Percentiles rank a stretch among this genome's conserved stretches.
These are phyloP conservation scores for Ascochyta viciae-villosae DNA, from an alignment of 2,329 filamentous ascomycete genomes.

Conservation along the genomic window DNA sequence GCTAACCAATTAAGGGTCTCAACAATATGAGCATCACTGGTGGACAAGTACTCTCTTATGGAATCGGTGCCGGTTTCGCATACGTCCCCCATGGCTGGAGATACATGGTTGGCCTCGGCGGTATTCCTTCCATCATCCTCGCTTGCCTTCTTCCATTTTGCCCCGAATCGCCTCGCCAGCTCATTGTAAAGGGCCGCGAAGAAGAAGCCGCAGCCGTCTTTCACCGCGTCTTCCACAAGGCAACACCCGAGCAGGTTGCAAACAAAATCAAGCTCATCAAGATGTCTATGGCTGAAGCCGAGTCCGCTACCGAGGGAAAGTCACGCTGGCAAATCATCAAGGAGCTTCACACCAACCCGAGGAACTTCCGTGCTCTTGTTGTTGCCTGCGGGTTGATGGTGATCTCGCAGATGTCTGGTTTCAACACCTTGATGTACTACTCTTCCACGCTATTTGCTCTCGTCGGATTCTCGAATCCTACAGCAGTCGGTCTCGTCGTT, in stretches of 20 bases:
- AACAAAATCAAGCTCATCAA: conserved; percentile 56
- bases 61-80: conserved; percentile 41
- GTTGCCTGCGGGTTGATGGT: conserved; percentile 61
- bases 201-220: conserved; percentile 37
- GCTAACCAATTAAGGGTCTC: conserved; percentile 35
- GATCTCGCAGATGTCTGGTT: conserved; percentile 57
- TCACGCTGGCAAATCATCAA: conserved; percentile 53
- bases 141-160: conserved; percentile 54
- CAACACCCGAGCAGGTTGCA: conserved; percentile 52
- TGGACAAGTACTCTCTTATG: conserved; percentile 41
- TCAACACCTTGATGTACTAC: conserved; percentile 58
- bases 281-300: conserved; percentile 49
- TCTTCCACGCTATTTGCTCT: conserved; percentile 54
- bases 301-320: conserved; percentile 51
- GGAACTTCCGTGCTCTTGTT: conserved; percentile 56
- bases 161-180: conserved; percentile 52
- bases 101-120: conserved; percentile 46
- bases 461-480: conserved; percentile 59
- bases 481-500: conserved; percentile 56
- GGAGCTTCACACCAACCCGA: conserved; percentile 54
- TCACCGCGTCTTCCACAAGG: conserved; percentile 51
- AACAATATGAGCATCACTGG: conserved; percentile 55
- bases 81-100: conserved; percentile 55
- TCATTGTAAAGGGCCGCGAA: conserved; percentile 57
- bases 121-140: conserved; percentile 55